These are phyloP conservation scores for Candida tetrigidarum DNA, from an alignment of 1,139 yeast genomes.

Conservation along the genomic window DNA sequence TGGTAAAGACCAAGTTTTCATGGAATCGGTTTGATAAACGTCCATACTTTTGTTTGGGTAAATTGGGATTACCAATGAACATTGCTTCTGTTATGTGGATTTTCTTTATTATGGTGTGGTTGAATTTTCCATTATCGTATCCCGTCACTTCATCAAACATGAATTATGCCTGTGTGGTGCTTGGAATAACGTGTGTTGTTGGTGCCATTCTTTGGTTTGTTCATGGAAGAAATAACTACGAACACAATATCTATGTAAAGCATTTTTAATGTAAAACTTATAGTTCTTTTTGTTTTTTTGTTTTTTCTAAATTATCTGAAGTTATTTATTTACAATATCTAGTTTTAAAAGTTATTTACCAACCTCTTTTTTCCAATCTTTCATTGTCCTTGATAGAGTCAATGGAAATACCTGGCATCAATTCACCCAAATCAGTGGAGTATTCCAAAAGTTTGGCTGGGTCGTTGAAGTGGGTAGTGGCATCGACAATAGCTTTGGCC, in stretches of 20 bases:
- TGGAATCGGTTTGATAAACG: constrained; percentile 15
- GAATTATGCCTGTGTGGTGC: constrained; percentile 43
- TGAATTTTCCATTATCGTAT: constrained; percentile 29
- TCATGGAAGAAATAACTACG: constrained; percentile 22
- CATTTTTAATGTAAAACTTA: constrained; percentile 10
- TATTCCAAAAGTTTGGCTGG: constrained; percentile 67
- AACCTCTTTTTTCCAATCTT: constrained; percentile 33
- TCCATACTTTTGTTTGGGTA: constrained; percentile 31
- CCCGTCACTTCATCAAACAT: constrained; percentile 37
- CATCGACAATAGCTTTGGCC: constrained; percentile 82
- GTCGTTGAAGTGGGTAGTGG: constrained; percentile 76
- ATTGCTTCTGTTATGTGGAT: constrained; percentile 32
- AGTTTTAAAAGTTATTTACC: constrained; percentile 14
- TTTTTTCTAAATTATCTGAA: neutral
- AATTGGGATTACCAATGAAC: constrained; percentile 30
- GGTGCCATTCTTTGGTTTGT: constrained; percentile 33
- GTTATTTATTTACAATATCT: constrained; percentile 4
- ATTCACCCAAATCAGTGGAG: constrained; percentile 76
- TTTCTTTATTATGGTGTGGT: constrained; percentile 32
- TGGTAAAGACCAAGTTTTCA: constrained; percentile 22
- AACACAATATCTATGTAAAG: constrained; percentile 19
- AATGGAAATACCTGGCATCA: constrained; percentile 72
- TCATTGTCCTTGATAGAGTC: constrained; percentile 52
- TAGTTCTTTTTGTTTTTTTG: neutral
- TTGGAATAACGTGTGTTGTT: constrained; percentile 33